A percentile compares a stretch with the other conserved stretches of the same genome.
Evolutionary conservation across 768 basidiomycete genomes (phyloP).

Genomic region (Baorangia bicolor): DNA sequence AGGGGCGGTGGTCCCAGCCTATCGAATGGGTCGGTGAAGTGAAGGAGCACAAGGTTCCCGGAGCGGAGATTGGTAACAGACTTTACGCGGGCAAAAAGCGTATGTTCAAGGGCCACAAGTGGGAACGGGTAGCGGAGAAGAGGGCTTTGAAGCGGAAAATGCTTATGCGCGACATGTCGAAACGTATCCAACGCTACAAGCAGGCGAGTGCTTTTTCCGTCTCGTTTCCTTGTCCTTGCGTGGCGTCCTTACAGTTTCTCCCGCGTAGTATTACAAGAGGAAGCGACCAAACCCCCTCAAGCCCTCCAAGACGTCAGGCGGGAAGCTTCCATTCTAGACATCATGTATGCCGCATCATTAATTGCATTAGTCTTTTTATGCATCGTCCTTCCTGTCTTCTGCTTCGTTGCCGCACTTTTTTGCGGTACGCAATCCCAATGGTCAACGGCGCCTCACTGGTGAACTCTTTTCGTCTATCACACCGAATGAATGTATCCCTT

Average conservation of each 20-base stretch:
- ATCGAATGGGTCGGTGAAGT: slow-evolving; percentile 44
- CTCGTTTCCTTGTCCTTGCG: not conserved
- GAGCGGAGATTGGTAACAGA: slow-evolving; percentile 56
- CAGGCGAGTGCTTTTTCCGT: slow-evolving; percentile 41
- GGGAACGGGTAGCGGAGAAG: slow-evolving; percentile 61
- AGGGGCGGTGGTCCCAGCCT: slow-evolving; percentile 21
- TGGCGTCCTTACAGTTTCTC: not conserved
- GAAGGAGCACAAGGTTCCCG: slow-evolving; percentile 41
- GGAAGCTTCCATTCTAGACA: slow-evolving; percentile 59
- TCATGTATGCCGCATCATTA: slow-evolving; percentile 3
- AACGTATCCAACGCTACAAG: slow-evolving; percentile 66
- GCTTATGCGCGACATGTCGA: slow-evolving; percentile 68
- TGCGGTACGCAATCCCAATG: not conserved
- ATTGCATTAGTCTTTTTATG: not conserved
- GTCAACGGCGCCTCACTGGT: not conserved
- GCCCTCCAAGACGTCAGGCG: slow-evolving; percentile 44
- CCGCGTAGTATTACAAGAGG: slow-evolving; percentile 31
- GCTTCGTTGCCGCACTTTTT: not conserved
- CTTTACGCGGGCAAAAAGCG: slow-evolving; percentile 75
- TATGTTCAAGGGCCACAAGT: slow-evolving; percentile 95
- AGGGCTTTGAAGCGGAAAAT: slow-evolving; percentile 48
- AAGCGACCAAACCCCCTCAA: slow-evolving; percentile 60
- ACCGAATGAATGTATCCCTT: not conserved
- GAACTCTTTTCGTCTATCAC: not conserved
- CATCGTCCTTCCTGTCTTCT: not conserved